Base-by-base conservation (phyloP, 192 early-diverging fungal species). In the Paraglomus brasilianum region DNA sequence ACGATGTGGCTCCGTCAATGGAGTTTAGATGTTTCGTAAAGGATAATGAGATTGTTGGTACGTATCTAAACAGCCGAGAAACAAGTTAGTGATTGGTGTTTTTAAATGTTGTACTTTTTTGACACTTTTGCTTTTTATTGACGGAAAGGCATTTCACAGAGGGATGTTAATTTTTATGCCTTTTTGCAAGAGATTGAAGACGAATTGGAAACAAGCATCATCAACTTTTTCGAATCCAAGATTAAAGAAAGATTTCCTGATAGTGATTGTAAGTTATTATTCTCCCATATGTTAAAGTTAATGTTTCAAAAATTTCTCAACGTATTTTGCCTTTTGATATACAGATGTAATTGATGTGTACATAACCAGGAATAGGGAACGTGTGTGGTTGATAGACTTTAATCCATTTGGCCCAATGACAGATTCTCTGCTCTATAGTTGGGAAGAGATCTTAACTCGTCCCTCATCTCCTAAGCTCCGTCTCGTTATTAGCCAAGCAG, bases 11-110 rank as follows among this genome's bases (percentile, higher is more conserved):
- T 19, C 93, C 95, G 2, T 92, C 96, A 0, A 89, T 96, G 89
- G 93, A 97, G 78, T 99, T 98, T 76, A 78, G 97, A 21, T 95
- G 95, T 69, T 99, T 98, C 88, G 93, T 98, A 38, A 80, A 79
- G 56, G 74, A 89, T 36, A 70, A 80, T 8, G 66, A 82, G 39
- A 62, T 99, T 2, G 63, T 95, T 52, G 96, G 88, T 86, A 81
- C 69, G 81, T 59, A n/a, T 24, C n/a, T 39, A 15, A 44, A 24
- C n/a, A 30, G 30, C 30, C 11, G 21, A 53, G 30, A 24, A 53
- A 13, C 10, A 55, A 21, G 14, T 21, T 21, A 30, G 19, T 55
- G 52, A 30, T 51, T 55, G 11, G 52, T 9, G 52, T 36, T 13
- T 30, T 55, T 30, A 30, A 30, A 30, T 8, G 2, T n/a, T 7